Base-by-base conservation (phyloP, 192 early-diverging fungal species). In the Geranomyces variabilis region DNA sequence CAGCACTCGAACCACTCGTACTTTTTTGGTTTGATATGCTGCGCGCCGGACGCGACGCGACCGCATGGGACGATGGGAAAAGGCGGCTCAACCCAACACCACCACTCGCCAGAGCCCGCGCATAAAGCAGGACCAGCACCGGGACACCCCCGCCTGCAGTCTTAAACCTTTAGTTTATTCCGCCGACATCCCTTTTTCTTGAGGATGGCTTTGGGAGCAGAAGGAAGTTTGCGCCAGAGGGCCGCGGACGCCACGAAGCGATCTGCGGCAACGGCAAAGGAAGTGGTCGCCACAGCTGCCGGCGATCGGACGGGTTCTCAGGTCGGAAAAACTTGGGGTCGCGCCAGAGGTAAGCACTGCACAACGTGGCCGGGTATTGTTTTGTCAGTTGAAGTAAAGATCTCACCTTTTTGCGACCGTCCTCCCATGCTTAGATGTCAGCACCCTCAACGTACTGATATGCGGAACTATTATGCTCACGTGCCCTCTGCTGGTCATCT, bases 251-350 rank as follows among this genome's bases (percentile, higher is more conserved):
- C 36, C 56, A 57, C 61, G 9, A 70, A 70, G 57, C 63, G 61
- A 36, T 29, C 30, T 48, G 41, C 48, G 24, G 10, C 36, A 3
- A 10, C 36, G 3, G 36, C 36, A 10, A 41, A 41, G 36, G 67
- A 43, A 22, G 26, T 51, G 22, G 69, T 62, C 45, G 73, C n/a
- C 8, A 29, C 58, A 33, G 58, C 31, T 60, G 17, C 58, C 17
- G 58, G 17, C 58, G 21, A 33, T 29, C 22, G 29, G 58, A 26
- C 19, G 6, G 51, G 51, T 7, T 79, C 84, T 49, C 90, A 91
- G 77, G 83, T 78, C 28, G 89, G 90, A 41, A 86, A 88, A 71
- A 91, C 90, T 56, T 91, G 90, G 90, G 90, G 90, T 46, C 83
- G 90, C n/a, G 86, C 86, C 49, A 77, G 86, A 77, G 89, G 88